Percentiles rank a stretch among this genome's conserved stretches.
These are phyloP conservation scores for Pichia sp. DNA, from an alignment of 1,139 yeast species.

Conservation along the genomic window DNA sequence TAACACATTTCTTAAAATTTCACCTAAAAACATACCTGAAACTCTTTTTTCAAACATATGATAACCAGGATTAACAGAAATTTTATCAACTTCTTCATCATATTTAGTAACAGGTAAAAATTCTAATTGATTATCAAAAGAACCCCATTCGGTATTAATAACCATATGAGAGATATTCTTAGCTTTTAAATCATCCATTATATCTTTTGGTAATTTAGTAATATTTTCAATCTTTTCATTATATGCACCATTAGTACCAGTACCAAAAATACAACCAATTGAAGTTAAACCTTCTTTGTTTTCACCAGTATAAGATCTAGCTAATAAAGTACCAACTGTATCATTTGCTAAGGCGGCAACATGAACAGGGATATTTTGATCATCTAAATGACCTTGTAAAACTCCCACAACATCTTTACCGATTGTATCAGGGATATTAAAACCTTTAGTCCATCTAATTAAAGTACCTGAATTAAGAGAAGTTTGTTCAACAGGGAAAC, in stretches of 20 bases:
- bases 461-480: conserved; percentile 71
- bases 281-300: conserved; percentile 63
- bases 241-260: conserved; percentile 96
- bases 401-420: conserved; percentile 73
- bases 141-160: conserved; percentile 95
- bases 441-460: conserved; percentile 95
- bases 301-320: conserved; percentile 75
- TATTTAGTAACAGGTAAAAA: conserved; percentile 70
- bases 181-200: conserved; percentile 36
- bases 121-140: conserved; percentile 75
- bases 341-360: conserved; percentile 91
- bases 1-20: conserved; percentile 66
- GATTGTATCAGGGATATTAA: conserved; percentile 75
- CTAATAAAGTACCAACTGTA: conserved; percentile 86
- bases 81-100: conserved; percentile 60
- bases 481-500: conserved; percentile 86
- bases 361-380: conserved; percentile 53
- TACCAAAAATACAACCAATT: conserved; percentile 87
- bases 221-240: conserved; percentile 67
- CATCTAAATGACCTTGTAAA: conserved; percentile 64
- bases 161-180: conserved; percentile 67
- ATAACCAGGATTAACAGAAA: conserved; percentile 75
- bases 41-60: conserved; percentile 92
- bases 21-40: conserved; percentile 93
- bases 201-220: conserved; percentile 50